Evolutionary conservation across 2,329 filamentous ascomycete species (phyloP).

Genomic region (Sporothrix globosa): DNA sequence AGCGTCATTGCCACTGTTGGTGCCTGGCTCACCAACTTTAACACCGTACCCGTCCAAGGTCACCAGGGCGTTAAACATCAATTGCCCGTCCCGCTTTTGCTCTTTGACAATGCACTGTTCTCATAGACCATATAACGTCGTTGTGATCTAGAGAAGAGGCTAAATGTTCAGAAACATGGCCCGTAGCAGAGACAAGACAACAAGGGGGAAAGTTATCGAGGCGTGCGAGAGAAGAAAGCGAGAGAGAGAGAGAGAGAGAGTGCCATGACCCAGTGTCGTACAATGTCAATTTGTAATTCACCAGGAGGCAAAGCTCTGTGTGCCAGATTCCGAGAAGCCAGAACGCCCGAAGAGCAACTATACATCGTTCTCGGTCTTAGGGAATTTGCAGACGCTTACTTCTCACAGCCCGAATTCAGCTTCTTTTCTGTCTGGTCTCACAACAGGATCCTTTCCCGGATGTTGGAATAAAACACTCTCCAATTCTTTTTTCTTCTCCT

Average conservation of each 20-base stretch:
- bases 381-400: not conserved
- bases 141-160: not conserved
- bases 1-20: not conserved
- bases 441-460: not conserved
- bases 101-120: not conserved
- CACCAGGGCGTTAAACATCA: not conserved
- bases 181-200: not conserved
- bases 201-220: not conserved
- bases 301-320: no score
- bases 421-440: not conserved
- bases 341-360: not conserved
- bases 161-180: conserved; percentile 21
- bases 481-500: not conserved
- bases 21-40: not conserved
- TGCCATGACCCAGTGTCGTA: not conserved
- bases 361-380: not conserved
- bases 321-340: not conserved
- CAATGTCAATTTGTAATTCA: not conserved
- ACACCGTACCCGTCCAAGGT: conserved; percentile 14
- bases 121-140: not conserved
- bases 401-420: conserved; percentile 3
- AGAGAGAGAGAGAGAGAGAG: no score
- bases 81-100: not conserved
- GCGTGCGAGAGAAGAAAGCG: not conserved
- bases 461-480: not conserved